Base-by-base conservation (phyloP, 202 grass and related monocot species). In the Panicum hallii region DNA sequence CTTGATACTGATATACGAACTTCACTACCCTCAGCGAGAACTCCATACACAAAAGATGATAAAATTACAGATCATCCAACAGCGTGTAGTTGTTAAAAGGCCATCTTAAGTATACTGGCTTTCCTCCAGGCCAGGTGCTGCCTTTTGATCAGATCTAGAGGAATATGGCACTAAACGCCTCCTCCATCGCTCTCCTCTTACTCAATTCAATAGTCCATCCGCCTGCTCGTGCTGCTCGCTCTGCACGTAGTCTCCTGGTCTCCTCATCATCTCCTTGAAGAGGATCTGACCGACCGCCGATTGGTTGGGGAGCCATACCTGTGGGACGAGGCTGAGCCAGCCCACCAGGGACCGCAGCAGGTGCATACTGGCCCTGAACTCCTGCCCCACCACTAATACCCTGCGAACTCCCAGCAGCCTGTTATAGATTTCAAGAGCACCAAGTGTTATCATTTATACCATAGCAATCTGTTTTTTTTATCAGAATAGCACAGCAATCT, bases 321-420 rank as follows among this genome's bases (percentile, higher is more conserved):
- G 92, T 95, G 4, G 96, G 96, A 34, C 93, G 91, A 49, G 93
- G 93, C 58, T 95, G 93, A 65, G 82, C 90, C 62, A 84, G 58
- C 9, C 84, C 90, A n/a, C 90, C 90, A 70, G 79, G 87, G 30
- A 90, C 71, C 0, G 87, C 83, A 22, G 96, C 78, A 7, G 96
- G 93, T 0, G 90, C 96, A 88, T 99, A 99, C 64, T 94, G 91
- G 26, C 93, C 96, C 83, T 95, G 93, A 81, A 87, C 58, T 82
- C 88, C 87, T 0, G 73, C 49, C 23, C 69, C 87, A 17, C 90
- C 65, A 63, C 74, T 86, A 83, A 90, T 89, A 60, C 91, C 93
- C 84, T 95, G 93, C 32, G 91, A 89, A 82, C 81, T 93, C 82
- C 72, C 87, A 82, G 82, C 88, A 82, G 85, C 89, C 96, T 99